A percentile compares a stretch with the other conserved stretches of the same genome.
Conservation (phyloP, 2,329 filamentous ascomycete species). For the Colletotrichum sp. region DNA sequence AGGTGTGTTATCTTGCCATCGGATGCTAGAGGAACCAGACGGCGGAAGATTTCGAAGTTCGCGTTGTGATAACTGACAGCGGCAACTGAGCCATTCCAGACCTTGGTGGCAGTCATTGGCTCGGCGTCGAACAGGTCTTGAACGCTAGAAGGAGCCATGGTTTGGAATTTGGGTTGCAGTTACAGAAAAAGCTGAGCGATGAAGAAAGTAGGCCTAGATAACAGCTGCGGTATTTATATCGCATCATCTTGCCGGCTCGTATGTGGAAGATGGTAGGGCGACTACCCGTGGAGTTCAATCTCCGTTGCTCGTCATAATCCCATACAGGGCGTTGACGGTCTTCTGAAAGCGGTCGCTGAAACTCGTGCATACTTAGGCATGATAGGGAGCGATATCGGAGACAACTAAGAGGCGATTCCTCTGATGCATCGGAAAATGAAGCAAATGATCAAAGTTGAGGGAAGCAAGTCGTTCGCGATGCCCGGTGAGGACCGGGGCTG, state of each 20-base stretch:
- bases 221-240: background rate
- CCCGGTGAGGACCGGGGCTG: background rate
- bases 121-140: background rate
- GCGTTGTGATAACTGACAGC: background rate
- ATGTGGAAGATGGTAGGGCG: background rate
- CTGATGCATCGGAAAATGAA: background rate
- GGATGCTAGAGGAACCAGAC: constrained; percentile 25
- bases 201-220: background rate
- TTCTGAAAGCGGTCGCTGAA: background rate
- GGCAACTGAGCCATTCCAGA: background rate
- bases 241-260: background rate
- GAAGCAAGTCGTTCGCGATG: background rate
- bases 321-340: background rate
- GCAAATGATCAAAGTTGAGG: background rate
- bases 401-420: background rate
- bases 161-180: background rate
- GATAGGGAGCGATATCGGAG: background rate
- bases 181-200: background rate
- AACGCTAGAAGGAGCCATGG: background rate
- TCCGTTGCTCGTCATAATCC: background rate
- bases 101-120: background rate
- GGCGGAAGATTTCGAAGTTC: constrained; percentile 24
- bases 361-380: background rate
- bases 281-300: background rate
- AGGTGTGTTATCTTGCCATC: constrained; percentile 27